Evolutionary conservation across 768 basidiomycete genomes (phyloP), one percentile per base, ranked within the genome.

Genomic region (Phylloporus arenicola): DNA sequence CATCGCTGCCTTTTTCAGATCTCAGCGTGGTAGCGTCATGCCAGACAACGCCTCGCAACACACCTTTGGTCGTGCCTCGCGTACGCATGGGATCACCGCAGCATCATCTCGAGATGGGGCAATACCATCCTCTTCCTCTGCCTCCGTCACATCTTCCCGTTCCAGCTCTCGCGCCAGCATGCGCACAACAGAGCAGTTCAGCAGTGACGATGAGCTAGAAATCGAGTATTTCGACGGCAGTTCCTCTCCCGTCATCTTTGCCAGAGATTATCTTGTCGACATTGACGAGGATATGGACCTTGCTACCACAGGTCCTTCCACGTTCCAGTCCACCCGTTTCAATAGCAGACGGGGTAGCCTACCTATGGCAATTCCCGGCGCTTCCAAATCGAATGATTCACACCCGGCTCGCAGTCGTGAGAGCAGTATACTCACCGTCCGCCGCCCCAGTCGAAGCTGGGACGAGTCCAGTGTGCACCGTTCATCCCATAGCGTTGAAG

Each of bases 371-470:
- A 83, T 84, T 12, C 78, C 82, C 16, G 74, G 71, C 16, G 60
- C 64, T 4, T 22, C 50, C 2, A 61, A 53, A 35, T 8, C 29
- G 25, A 54, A 43, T n/a, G 56, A 64, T 10, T 54, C 64, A 27
- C 59, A 45, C 44, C 57, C 62, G 31, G 60, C 65, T 43, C 73
- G 79, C 30, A 75, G 78, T 48, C 72, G 81, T 39, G 84, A 84
- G 60, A 78, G 75, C 50, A 82, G 79, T 58, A 61, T 79, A 31
- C 71, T 74, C 35, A 83, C 82, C 11, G 61, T 82, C n/a, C 76
- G 83, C 47, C 72, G 82, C 17, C 76, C 77, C 19, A 85, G 82
- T 59, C 74, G 77, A 55, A 83, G 81, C 58, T 65, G 82, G 56
- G 81, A 84, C 49, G 78, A 82, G 43, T 68, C 67, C 16, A 57